These are phyloP conservation scores for Myxozyma geophila DNA, from an alignment of 805 yeast species.

Conservation along the genomic window DNA sequence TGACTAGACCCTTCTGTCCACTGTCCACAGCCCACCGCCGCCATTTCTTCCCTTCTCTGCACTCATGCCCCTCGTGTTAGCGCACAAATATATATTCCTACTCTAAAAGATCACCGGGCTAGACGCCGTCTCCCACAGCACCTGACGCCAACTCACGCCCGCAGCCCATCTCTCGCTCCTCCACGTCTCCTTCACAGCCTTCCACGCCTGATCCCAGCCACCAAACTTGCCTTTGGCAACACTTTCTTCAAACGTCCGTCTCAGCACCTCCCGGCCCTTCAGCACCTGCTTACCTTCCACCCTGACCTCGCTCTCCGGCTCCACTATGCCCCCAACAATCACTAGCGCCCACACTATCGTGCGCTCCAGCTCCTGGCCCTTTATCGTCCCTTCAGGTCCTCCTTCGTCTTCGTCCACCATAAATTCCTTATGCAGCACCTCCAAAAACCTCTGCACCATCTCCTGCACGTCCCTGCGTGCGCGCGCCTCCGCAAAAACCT, in stretches of 20 bases:
- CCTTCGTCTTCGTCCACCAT: not conserved
- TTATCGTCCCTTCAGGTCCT: not conserved
- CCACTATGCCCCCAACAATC: slow-evolving; percentile 11
- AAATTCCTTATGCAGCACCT: not conserved
- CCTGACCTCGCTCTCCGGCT: not conserved
- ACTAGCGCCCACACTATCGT: slow-evolving; percentile 19
- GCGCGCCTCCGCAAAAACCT: slow-evolving; percentile 13
- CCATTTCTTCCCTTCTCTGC: not conserved
- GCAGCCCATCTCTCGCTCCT: slow-evolving; percentile 6
- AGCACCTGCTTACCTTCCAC: not conserved
- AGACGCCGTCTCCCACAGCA: slow-evolving; percentile 1
- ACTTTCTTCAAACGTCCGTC: slow-evolving; percentile 8
- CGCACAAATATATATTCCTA: no score
- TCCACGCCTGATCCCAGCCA: slow-evolving; percentile 24
- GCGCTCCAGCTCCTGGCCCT: slow-evolving; percentile 23
- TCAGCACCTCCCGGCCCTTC: slow-evolving; percentile 10
- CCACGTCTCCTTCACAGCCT: slow-evolving; percentile 20
- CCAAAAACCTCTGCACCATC: slow-evolving; percentile 1
- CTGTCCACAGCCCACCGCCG: no score
- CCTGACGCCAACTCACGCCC: slow-evolving; percentile 22
- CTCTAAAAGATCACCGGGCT: slow-evolving; percentile 8
- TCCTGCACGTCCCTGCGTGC: slow-evolving; percentile 4
- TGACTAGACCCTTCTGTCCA: not conserved
- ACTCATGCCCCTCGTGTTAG: no score
- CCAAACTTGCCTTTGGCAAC: slow-evolving; percentile 16